Conservation (phyloP, 371 early-diverging fungal species). For the Racocetra persica region DNA sequence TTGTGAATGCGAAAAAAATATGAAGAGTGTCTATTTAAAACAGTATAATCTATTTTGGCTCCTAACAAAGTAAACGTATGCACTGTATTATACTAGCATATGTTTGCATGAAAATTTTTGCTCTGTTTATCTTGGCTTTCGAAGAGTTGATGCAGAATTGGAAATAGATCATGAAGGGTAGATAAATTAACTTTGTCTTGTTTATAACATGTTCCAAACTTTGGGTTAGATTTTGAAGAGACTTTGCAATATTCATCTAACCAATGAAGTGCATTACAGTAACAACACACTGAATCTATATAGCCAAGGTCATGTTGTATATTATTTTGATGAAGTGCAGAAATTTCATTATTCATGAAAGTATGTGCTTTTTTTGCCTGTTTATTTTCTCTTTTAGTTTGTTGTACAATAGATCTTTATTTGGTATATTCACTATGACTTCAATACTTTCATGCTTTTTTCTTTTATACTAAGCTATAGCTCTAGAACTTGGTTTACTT, state of each 20-base stretch:
- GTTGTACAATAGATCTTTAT: no score
- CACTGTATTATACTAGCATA: slow-evolving; percentile 42
- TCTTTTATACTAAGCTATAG: no score
- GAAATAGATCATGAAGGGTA: no score
- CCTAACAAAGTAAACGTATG: slow-evolving; percentile 42
- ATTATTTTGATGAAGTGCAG: no score
- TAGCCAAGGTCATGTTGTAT: neutral
- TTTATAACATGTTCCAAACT: neutral
- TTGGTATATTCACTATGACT: no score
- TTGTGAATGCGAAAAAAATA: slow-evolving; percentile 44
- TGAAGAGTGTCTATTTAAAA: neutral
- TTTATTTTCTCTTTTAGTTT: no score
- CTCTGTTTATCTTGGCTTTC: neutral
- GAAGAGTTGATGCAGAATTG: no score
- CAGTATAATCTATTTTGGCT: slow-evolving; percentile 12
- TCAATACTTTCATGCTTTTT: no score
- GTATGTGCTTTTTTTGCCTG: no score
- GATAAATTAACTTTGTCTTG: neutral
- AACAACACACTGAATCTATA: neutral
- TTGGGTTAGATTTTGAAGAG: neutral
- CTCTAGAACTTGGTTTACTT: no score
- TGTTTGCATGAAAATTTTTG: slow-evolving; percentile 28
- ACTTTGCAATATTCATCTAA: neutral
- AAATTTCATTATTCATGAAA: no score
- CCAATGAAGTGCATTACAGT: neutral